phyloP scores from a whole-genome alignment of 2,329 filamentous ascomycete genomes.

The Hirsutella thompsonii region DNA sequence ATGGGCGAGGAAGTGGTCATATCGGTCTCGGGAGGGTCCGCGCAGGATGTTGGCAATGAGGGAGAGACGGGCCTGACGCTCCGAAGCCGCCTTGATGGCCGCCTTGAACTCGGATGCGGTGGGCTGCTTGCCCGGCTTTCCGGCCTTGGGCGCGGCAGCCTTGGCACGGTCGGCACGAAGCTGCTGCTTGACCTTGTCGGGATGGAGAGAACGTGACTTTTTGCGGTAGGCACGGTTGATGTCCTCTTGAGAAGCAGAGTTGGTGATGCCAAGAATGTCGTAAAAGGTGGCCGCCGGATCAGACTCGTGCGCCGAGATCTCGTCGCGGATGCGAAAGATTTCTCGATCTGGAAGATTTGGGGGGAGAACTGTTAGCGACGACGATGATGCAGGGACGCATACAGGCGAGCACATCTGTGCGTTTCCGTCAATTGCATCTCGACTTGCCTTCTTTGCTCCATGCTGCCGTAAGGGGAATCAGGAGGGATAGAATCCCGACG shows the following conservation, averaged over 20 bases:
- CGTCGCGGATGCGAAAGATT: slow-evolving; percentile 91
- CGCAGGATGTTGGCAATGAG: slow-evolving; percentile 79
- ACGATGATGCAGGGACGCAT: no score
- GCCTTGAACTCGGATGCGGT: slow-evolving; percentile 62
- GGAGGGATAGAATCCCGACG: slow-evolving; percentile 54
- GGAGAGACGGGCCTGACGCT: slow-evolving; percentile 72
- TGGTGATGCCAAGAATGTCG: slow-evolving; percentile 71
- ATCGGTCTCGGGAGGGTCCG: slow-evolving; percentile 68
- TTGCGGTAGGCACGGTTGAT: slow-evolving; percentile 92
- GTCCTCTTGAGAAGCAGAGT: slow-evolving; percentile 67
- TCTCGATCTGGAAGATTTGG: slow-evolving; percentile 61
- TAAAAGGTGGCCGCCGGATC: slow-evolving; percentile 81
- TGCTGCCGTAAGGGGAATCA: slow-evolving; percentile 55
- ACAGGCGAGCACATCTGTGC: no score
- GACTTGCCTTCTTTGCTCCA: slow-evolving; percentile 74
- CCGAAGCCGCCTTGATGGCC: slow-evolving; percentile 67
- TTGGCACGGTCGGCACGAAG: slow-evolving; percentile 59
- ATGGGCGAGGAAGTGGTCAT: slow-evolving; percentile 86
- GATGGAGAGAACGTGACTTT: slow-evolving; percentile 71
- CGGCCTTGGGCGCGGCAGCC: slow-evolving; percentile 33
- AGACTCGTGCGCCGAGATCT: slow-evolving; percentile 64
- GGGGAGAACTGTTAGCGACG: no score
- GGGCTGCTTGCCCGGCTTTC: slow-evolving; percentile 57
- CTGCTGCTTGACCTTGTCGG: slow-evolving; percentile 86
- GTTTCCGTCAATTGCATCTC: no score